These are phyloP conservation scores for Ligustrum vulgare DNA, from an alignment of 257 asterid species.

Conservation along the genomic window DNA sequence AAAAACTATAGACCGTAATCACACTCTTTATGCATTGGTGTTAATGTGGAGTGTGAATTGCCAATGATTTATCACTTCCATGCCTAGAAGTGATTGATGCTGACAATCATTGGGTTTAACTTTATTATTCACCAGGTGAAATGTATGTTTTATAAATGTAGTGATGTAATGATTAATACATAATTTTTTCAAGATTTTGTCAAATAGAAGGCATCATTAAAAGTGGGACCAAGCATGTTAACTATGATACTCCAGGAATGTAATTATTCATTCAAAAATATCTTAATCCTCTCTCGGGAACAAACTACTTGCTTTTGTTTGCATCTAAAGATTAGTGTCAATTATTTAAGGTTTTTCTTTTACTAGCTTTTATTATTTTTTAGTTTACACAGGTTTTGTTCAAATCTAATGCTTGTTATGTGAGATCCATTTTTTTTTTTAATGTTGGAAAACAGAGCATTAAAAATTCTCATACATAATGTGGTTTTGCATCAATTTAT, in stretches of 20 bases:
- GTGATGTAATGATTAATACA: neutral
- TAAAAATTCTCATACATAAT: no score
- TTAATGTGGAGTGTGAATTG: neutral
- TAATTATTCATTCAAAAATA: neutral
- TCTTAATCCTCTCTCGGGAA: no score
- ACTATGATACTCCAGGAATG: neutral
- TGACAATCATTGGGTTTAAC: no score
- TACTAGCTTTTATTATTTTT: no score
- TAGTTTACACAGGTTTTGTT: no score
- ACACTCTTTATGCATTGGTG: neutral
- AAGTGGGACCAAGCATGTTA: neutral
- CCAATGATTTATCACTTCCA: neutral
- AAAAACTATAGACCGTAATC: neutral
- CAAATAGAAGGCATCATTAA: neutral
- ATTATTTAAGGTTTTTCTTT: no score
- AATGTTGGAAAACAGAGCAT: no score
- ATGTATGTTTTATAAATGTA: neutral
- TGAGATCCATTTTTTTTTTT: no score
- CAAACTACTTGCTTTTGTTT: no score
- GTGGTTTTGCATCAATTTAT: no score
- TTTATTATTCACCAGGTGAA: neutral
- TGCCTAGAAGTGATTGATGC: neutral
- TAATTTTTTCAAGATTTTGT: neutral
- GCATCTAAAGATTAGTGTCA: no score
- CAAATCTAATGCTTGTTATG: no score